Evolutionary conservation across 2,329 filamentous ascomycete genomes (phyloP).

Genomic region (Aspergillus ustus): DNA sequence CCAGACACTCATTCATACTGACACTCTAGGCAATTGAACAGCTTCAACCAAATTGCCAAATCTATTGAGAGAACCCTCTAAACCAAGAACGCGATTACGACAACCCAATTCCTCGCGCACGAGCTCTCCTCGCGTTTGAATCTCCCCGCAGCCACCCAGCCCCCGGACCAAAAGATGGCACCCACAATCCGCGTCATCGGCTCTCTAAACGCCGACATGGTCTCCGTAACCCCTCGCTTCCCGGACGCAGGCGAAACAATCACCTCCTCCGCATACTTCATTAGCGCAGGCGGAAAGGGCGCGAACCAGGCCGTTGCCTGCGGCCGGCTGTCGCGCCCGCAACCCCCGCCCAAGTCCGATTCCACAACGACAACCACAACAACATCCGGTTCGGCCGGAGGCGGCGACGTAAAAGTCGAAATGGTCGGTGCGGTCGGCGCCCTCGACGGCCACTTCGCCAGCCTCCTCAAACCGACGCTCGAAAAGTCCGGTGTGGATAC

Average conservation of each 20-base stretch:
- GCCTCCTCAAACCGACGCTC: constrained; percentile 63
- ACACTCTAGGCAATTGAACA: background rate
- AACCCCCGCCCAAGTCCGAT: constrained; percentile 27
- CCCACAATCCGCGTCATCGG: constrained; percentile 79
- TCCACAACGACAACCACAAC: constrained; percentile 22
- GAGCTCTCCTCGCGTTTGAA: background rate
- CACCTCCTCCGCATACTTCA: constrained; percentile 75
- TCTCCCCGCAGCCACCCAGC: background rate
- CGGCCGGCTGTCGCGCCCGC: constrained; percentile 73
- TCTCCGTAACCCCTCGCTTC: constrained; percentile 83
- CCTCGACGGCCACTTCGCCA: constrained; percentile 65
- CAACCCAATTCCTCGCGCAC: background rate
- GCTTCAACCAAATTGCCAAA: background rate
- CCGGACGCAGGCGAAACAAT: constrained; percentile 87
- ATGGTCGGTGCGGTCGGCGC: constrained; percentile 76
- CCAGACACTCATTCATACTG: background rate
- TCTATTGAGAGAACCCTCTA: background rate
- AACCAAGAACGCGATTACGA: background rate
- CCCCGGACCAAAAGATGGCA: constrained; percentile 35
- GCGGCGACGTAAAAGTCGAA: constrained; percentile 54
- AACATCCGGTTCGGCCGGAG: background rate
- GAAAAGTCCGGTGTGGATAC: constrained; percentile 66
- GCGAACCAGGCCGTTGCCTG: constrained; percentile 94
- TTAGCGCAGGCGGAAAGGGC: constrained; percentile 88
- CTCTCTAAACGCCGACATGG: constrained; percentile 92